Base-by-base conservation (phyloP, 208 protist genomes). In the Angomonas ambiguus region DNA sequence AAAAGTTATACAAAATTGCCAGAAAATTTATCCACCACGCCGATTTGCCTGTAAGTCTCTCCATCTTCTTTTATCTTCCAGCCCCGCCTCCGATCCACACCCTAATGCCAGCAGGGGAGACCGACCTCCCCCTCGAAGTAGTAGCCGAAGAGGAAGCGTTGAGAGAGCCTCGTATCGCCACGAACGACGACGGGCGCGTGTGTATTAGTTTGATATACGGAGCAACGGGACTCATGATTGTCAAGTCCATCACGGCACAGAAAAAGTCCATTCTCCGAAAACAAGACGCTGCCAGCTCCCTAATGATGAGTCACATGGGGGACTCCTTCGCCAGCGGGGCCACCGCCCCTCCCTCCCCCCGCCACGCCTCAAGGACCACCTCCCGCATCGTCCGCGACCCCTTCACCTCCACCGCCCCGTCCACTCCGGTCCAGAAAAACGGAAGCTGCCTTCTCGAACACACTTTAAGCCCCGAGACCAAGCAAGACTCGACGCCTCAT, bases 201-300 rank as follows among this genome's bases (percentile, higher is more conserved):
- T 74, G 69, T 35, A 20, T 74, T 4, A 74, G 62, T 0, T 30
- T 67, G 28, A 34, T 74, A 18, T 74, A 74, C 62, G 69, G 69
- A 28, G 59, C 69, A 18, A 74, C 60, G 8, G 34, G 33, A 1
- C 61, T 66, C 2, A 64, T 51, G 25, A 56, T 74, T 22, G 61
- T 64, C 13, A 62, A 25, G 42, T 45, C 69, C 22, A 30, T 74
- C 20, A 20, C 27, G 20, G 28, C 34, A 11, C 53, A 35, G 2
- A 38, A 24, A 4, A 28, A 34, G 34, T 38, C 24, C 10, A 49
- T 49, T 48, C 57, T 18, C 22, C 3, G 58, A 30, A 2, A 35
- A 11, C 48, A 51, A 22, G 32, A 8, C 30, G 2, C 45, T 22
- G 24, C 62, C 6, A 28, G 48, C 1, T 67, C 62, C 24, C 20